A percentile compares a stretch with the other conserved stretches of the same genome.
phyloP scores from a whole-genome alignment of 2,329 filamentous ascomycete genomes.

The Fusarium goolgardi region DNA sequence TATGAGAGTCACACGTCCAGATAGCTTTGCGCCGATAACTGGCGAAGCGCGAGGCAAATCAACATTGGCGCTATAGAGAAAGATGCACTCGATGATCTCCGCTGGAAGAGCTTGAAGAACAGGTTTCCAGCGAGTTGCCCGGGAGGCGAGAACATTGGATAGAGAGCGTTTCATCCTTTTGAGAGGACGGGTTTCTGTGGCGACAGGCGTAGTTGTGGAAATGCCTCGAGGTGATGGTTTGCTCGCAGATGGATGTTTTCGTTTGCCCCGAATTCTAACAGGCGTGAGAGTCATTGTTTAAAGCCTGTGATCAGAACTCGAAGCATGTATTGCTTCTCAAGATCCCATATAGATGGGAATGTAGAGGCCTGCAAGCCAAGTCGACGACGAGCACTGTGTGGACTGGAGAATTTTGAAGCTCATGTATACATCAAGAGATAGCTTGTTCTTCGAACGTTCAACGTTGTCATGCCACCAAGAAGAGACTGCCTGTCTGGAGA shows the following conservation, averaged over 20 bases:
- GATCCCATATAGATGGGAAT: neutral
- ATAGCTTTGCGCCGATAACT: constrained; percentile 61
- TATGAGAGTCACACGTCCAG: constrained; percentile 53
- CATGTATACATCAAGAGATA: neutral
- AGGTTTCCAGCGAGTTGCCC: constrained; percentile 42
- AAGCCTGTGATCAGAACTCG: neutral
- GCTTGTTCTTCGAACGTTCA: neutral
- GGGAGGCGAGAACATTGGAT: constrained; percentile 47
- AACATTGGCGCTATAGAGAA: constrained; percentile 62
- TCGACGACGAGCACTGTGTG: neutral
- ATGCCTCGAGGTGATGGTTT: constrained; percentile 18
- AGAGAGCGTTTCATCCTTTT: constrained; percentile 49
- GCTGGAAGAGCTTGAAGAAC: constrained; percentile 57
- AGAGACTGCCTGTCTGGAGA: neutral
- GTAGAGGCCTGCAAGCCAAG: neutral
- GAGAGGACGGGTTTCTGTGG: constrained; percentile 9
- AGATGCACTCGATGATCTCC: constrained; percentile 66
- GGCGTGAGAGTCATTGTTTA: constrained; percentile 61
- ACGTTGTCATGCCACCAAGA: neutral
- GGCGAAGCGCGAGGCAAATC: constrained; percentile 59
- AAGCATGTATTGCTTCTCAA: neutral
- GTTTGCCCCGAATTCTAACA: constrained; percentile 62
- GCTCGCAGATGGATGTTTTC: constrained; percentile 53
- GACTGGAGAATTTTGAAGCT: neutral
- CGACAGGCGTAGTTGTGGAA: neutral